Conservation (phyloP, 371 early-diverging fungal species). For the Entomophthora muscae region DNA sequence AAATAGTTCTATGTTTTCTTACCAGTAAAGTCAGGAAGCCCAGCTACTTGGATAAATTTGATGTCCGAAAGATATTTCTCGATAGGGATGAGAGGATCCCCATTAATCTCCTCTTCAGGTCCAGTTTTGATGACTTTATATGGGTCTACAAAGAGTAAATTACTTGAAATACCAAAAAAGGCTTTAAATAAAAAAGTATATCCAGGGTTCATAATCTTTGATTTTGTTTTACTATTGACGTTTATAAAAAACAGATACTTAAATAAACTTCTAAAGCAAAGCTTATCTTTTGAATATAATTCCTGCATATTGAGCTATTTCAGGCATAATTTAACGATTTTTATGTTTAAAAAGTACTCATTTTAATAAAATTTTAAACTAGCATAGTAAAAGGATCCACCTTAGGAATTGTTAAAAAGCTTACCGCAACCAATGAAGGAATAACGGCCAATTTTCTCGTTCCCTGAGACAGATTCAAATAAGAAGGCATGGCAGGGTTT, state of each 20-base stretch:
- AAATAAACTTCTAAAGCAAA: too few species aligned
- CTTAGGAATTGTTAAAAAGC: too few species aligned
- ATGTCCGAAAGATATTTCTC: constrained; percentile 61
- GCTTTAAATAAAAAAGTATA: too few species aligned
- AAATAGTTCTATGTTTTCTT: not conserved
- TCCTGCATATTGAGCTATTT: not conserved
- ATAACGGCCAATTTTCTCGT: constrained; percentile 86
- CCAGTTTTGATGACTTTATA: constrained; percentile 68
- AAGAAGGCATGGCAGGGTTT: constrained; percentile 51
- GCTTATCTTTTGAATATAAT: not conserved
- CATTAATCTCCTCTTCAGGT: constrained; percentile 35
- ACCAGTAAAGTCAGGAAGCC: constrained; percentile 77
- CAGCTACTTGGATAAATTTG: constrained; percentile 58
- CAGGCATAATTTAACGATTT: too few species aligned
- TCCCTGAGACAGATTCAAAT: constrained; percentile 88
- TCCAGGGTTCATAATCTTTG: too few species aligned
- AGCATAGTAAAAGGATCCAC: too few species aligned
- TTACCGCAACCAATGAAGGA: constrained; percentile 84
- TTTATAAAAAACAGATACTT: too few species aligned
- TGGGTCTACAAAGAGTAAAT: constrained; percentile 52
- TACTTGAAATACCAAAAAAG: too few species aligned
- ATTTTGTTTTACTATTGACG: too few species aligned
- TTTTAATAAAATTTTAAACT: too few species aligned
- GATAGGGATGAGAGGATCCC: constrained; percentile 76
- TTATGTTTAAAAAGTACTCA: too few species aligned